phyloP scores from a whole-genome alignment of 208 protist species.

The Angomonas ambiguus region DNA sequence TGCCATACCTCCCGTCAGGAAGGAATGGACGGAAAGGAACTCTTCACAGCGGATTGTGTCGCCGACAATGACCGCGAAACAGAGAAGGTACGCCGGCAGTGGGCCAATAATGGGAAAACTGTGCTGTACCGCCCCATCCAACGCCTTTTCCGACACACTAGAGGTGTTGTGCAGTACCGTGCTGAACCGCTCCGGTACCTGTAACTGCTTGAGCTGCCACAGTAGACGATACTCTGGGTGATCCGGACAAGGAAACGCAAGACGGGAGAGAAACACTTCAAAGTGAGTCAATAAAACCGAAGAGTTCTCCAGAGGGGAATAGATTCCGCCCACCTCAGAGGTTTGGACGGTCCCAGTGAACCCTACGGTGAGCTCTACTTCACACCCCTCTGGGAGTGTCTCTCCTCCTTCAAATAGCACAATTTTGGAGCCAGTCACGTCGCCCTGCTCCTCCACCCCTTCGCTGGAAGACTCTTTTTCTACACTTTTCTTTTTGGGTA shows the following conservation, averaged over 20 bases:
- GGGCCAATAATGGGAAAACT: slow-evolving; percentile 44
- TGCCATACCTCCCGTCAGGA: slow-evolving; percentile 1
- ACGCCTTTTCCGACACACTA: slow-evolving; percentile 16
- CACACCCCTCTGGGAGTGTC: slow-evolving; percentile 22
- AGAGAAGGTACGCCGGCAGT: slow-evolving; percentile 65
- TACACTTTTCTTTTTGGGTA: background rate
- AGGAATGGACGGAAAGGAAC: background rate
- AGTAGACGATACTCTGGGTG: slow-evolving; percentile 60
- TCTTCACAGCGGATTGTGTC: background rate
- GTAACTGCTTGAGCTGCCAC: slow-evolving; percentile 48
- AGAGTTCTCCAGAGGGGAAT: slow-evolving; percentile 19
- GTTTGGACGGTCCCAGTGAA: slow-evolving; percentile 56
- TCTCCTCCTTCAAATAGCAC: slow-evolving; percentile 42
- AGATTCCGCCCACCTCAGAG: slow-evolving; percentile 53
- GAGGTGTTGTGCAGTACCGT: slow-evolving; percentile 38
- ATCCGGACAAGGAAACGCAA: slow-evolving; percentile 80
- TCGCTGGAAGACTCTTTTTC: background rate
- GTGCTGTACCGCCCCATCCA: slow-evolving; percentile 18
- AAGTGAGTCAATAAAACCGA: slow-evolving; percentile 70
- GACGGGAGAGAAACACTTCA: slow-evolving; percentile 71
- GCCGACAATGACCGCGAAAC: slow-evolving; percentile 37
- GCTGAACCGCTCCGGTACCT: slow-evolving; percentile 35
- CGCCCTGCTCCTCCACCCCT: background rate
- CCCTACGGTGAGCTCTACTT: slow-evolving; percentile 41
- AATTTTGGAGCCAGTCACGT: slow-evolving; percentile 38